These are phyloP conservation scores for Diversispora eburnea DNA, from an alignment of 192 early-diverging fungal genomes.

Conservation along the genomic window DNA sequence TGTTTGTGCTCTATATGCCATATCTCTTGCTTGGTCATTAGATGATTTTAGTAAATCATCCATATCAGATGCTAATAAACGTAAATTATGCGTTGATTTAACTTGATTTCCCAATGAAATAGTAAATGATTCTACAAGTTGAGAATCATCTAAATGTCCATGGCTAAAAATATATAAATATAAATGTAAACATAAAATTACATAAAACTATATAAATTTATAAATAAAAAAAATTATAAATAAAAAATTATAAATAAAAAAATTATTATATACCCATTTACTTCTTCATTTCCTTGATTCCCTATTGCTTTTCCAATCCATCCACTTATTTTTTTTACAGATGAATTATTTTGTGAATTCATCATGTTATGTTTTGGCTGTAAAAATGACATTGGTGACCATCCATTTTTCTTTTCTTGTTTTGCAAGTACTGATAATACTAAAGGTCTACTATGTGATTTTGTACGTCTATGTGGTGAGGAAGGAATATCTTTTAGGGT, in stretches of 20 bases:
- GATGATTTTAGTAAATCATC: conserved; percentile 45
- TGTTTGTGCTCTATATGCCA: conserved; percentile 67
- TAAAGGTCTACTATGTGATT: background rate
- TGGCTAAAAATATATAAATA: background rate
- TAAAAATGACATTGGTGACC: conserved; percentile 52
- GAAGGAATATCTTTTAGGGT: conserved; percentile 2
- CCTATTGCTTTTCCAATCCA: conserved; percentile 68
- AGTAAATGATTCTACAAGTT: conserved; percentile 70
- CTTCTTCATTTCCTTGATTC: conserved; percentile 56
- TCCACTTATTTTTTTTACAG: conserved; percentile 47
- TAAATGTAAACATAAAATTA: background rate
- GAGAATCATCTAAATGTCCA: conserved; percentile 7
- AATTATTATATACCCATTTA: conserved; percentile 36
- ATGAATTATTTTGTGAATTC: conserved; percentile 42
- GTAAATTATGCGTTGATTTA: conserved; percentile 68
- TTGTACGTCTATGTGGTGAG: conserved; percentile 5
- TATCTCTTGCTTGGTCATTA: conserved; percentile 44
- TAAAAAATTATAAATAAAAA: background rate
- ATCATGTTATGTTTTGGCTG: conserved; percentile 50
- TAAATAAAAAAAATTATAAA: background rate
- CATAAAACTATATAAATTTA: background rate
- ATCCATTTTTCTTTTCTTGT: conserved; percentile 35
- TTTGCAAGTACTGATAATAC: conserved; percentile 18
- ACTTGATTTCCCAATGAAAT: conserved; percentile 71
- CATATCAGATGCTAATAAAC: conserved; percentile 52